Conservation (phyloP, 306 rosid genomes). For the Astragalus glycyphyllos region DNA sequence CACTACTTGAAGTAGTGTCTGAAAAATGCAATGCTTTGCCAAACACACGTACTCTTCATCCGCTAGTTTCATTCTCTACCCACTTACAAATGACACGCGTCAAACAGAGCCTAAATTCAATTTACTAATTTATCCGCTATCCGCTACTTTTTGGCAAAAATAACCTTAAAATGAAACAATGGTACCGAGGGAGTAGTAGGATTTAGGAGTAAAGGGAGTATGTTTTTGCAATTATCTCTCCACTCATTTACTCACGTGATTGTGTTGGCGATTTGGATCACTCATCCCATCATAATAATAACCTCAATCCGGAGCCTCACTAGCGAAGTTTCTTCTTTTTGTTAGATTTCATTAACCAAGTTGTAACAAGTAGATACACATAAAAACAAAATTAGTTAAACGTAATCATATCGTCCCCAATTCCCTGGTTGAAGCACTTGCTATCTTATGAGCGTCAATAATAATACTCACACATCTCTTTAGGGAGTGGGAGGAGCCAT, state of each 20-base stretch:
- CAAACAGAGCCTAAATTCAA: too few relatives aligned
- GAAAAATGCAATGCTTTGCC: too few relatives aligned
- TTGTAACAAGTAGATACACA: background rate
- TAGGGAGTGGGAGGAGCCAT: slow-evolving; percentile 16
- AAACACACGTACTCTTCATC: too few relatives aligned
- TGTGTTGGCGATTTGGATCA: background rate
- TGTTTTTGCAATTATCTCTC: background rate
- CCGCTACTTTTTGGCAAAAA: too few relatives aligned
- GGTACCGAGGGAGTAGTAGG: too few relatives aligned
- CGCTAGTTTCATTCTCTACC: too few relatives aligned
- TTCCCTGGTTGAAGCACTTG: slow-evolving; percentile 13
- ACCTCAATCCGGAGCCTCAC: background rate
- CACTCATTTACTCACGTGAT: background rate
- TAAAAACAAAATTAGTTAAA: slow-evolving; percentile 13
- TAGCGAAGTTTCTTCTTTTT: background rate
- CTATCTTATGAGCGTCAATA: slow-evolving; percentile 3
- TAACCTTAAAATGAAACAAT: too few relatives aligned
- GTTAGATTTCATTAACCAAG: background rate
- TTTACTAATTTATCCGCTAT: too few relatives aligned
- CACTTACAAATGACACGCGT: too few relatives aligned
- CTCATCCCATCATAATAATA: background rate
- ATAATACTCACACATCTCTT: slow-evolving; percentile 13
- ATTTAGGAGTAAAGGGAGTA: too few relatives aligned
- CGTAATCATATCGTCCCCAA: slow-evolving; percentile 36
- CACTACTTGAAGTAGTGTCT: too few relatives aligned